These are phyloP conservation scores for Chalaropsis thielavioides DNA, from an alignment of 2,329 filamentous ascomycete species.

Conservation along the genomic window DNA sequence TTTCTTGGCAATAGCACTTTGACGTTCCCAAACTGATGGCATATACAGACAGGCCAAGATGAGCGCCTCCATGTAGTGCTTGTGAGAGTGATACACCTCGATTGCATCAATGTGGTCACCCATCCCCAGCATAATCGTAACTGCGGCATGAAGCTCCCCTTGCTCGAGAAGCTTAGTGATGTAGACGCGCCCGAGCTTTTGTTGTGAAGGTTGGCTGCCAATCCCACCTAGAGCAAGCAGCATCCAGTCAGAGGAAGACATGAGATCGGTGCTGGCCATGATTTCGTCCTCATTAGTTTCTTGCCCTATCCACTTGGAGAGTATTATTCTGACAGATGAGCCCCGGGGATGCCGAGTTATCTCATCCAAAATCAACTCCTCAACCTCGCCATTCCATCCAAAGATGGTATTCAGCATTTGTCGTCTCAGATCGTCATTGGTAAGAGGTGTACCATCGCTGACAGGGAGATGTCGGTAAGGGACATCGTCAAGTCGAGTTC, in stretches of 20 bases:
- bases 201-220: constrained; percentile 58
- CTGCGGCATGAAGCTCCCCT: constrained; percentile 81
- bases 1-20: constrained; percentile 74
- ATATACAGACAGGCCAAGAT: constrained; percentile 72
- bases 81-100: constrained; percentile 87
- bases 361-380: constrained; percentile 72
- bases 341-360: constrained; percentile 57
- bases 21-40: constrained; percentile 79
- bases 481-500: constrained; percentile 66
- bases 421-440: constrained; percentile 64
- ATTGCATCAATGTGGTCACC: constrained; percentile 90
- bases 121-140: constrained; percentile 82
- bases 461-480: constrained; percentile 58
- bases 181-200: constrained; percentile 80
- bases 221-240: constrained; percentile 80
- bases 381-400: constrained; percentile 78
- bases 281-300: constrained; percentile 61
- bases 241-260: constrained; percentile 96
- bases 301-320: constrained; percentile 87
- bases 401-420: constrained; percentile 94
- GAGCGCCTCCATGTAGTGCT: constrained; percentile 82
- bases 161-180: constrained; percentile 80
- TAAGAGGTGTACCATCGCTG: constrained; percentile 43
- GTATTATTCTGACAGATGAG: constrained; percentile 63
- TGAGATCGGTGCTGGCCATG: constrained; percentile 65